phyloP scores from a whole-genome alignment of 2,329 filamentous ascomycete genomes.

The Aspergillus quadrilineatus region DNA sequence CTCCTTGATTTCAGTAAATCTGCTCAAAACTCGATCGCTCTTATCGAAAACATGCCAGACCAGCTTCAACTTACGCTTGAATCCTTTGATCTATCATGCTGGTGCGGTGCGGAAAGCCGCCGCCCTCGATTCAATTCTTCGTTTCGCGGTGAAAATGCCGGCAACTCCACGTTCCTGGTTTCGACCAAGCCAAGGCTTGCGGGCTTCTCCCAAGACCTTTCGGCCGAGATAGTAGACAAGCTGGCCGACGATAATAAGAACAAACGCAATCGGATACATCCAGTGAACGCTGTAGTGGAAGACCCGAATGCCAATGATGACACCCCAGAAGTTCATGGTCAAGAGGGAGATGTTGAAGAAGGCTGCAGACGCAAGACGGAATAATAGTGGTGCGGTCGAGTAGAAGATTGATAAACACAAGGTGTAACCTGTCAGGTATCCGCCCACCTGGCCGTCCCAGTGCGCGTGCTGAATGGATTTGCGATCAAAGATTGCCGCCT shows the following conservation, averaged over 20 bases:
- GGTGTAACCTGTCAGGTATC: conserved; percentile 89
- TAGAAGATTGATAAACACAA: conserved; percentile 83
- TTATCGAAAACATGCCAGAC: too few species aligned
- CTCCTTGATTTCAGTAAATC: too few species aligned
- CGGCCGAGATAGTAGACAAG: conserved; percentile 85
- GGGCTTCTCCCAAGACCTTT: conserved; percentile 74
- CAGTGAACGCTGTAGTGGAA: conserved; percentile 79
- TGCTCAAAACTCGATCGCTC: too few species aligned
- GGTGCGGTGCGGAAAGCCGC: not conserved
- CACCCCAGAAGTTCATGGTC: conserved; percentile 95
- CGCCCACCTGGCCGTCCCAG: conserved; percentile 68
- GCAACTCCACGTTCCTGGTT: conserved; percentile 79
- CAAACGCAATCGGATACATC: conserved; percentile 94
- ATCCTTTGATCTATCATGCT: not conserved
- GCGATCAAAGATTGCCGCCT: conserved; percentile 90
- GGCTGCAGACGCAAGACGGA: conserved; percentile 85
- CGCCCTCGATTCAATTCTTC: conserved; percentile 55
- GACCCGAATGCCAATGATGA: conserved; percentile 85
- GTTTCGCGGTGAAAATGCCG: conserved; percentile 82
- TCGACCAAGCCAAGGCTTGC: conserved; percentile 58
- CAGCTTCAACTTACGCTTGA: too few species aligned
- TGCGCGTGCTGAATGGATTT: conserved; percentile 62
- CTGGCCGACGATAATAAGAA: conserved; percentile 83
- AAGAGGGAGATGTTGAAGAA: conserved; percentile 96
- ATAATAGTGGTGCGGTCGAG: conserved; percentile 77